phyloP scores from a whole-genome alignment of 176 grass and related monocot species.

The Bothriochloa decipiens region DNA sequence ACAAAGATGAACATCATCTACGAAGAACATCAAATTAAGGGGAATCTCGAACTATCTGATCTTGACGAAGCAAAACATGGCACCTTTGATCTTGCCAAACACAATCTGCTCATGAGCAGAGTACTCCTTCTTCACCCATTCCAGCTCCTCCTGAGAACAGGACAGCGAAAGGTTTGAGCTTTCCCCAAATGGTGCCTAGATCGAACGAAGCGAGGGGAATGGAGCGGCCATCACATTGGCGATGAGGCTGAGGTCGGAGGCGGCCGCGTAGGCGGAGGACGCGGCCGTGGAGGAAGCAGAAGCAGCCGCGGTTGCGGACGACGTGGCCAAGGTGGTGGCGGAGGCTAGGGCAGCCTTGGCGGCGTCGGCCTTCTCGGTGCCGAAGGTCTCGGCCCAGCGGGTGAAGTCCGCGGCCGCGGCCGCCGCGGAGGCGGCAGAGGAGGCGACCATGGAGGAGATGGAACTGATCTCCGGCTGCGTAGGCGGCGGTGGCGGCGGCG shows the following conservation, averaged over 20 bases:
- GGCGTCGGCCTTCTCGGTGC: constrained; percentile 46
- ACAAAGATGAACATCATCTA: background rate
- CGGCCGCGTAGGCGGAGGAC: constrained; percentile 29
- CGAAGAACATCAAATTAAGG: background rate
- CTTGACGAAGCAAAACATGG: background rate
- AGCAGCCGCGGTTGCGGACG: constrained; percentile 34
- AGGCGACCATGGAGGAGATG: constrained; percentile 55
- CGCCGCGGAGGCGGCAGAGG: constrained; percentile 43
- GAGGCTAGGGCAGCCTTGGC: constrained; percentile 42
- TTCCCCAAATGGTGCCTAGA: background rate
- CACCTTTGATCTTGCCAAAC: constrained; percentile 62
- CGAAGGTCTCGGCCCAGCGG: constrained; percentile 51
- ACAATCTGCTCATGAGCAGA: constrained; percentile 44
- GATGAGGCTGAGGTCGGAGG: constrained; percentile 42
- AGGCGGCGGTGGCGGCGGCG: background rate
- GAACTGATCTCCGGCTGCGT: constrained; percentile 26
- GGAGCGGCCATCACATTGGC: constrained; percentile 39
- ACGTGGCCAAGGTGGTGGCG: constrained; percentile 32
- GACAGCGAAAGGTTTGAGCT: background rate
- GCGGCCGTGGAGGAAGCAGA: constrained; percentile 39
- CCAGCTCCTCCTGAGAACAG: constrained; percentile 35
- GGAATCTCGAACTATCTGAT: background rate
- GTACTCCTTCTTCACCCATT: constrained; percentile 52
- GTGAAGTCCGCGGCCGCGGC: constrained; percentile 40
- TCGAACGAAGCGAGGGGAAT: constrained; percentile 27